Evolutionary conservation across 257 asterid species (phyloP).

Genomic region (Solanum chilense): DNA sequence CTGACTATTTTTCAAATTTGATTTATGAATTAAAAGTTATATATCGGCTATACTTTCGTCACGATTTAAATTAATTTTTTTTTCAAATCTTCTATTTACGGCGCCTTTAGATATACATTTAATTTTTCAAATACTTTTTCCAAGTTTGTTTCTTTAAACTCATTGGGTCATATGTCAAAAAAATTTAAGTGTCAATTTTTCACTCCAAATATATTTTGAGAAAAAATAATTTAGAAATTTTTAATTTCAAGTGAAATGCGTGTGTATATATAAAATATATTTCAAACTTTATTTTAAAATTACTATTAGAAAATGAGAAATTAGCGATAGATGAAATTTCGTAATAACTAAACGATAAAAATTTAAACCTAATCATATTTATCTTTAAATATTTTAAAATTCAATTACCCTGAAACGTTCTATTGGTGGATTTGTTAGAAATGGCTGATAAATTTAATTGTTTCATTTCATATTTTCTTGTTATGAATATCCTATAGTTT

Average conservation of each 20-base stretch:
- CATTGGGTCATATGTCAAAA: not conserved
- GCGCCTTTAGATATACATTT: not conserved
- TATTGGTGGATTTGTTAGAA: too few species aligned
- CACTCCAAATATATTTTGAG: not conserved
- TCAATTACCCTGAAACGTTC: not conserved
- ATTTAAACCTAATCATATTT: too few species aligned
- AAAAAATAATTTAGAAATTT: not conserved
- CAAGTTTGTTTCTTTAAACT: not conserved
- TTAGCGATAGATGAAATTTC: too few species aligned
- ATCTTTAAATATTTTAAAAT: too few species aligned
- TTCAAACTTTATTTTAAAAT: not conserved
- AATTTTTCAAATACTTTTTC: not conserved
- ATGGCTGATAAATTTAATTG: too few species aligned
- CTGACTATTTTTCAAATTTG: not conserved
- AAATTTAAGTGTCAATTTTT: not conserved
- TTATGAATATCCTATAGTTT: not conserved
- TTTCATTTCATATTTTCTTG: not conserved
- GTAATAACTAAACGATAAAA: not conserved
- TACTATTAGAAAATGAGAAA: too few species aligned
- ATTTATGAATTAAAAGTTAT: not conserved
- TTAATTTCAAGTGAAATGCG: not conserved
- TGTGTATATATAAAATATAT: not conserved
- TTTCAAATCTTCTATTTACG: not conserved
- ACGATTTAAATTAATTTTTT: not conserved
- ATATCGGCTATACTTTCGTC: not conserved